Evolutionary conservation across 495 filamentous ascomycete species (phyloP), one percentile per base, ranked within the genome.

Genomic region (Aspergillus bertholletiae): DNA sequence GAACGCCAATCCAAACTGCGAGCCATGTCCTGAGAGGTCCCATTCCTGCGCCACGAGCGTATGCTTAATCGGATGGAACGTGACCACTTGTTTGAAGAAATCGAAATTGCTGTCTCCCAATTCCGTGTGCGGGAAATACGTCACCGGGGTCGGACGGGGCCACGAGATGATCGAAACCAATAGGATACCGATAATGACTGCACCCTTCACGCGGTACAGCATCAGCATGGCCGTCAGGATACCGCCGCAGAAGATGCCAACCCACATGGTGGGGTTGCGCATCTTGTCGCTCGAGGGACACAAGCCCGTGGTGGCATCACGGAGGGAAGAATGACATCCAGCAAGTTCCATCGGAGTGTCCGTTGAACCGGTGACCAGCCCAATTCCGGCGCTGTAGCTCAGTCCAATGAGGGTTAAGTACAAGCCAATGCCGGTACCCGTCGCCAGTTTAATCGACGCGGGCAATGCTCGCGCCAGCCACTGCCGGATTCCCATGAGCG

Each of bases 111-210:
- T 74, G 51, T 88, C 73, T 24, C 89, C 89, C 7, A 84, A 64
- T 0, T 69, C 64, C 0, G 81, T 89, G 56, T 91, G 77, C 0
- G 89, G 88, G 69, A 93, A 93, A 60, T 85, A 88, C 4, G 89
- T 90, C 40, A 93, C 85, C 0, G 79, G 63, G 2, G 88, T 90
- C 5, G 75, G 67, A 17, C 89, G 80, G 0, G 89, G 89, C 89
- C 89, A 93, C 7, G 87, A 90, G 65, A 91, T 90, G 64, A 92
- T 86, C 30, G 86, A 89, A 17, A 93, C 89, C 22, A 93, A 78
- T 22, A 90, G 67, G 51, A 93, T 93, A 23, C 89, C 89, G 24
- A 79, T 76, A 60, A 92, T 90, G 50, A 92, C 85, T 34, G 89
- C 89, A 47, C 88, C 88, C 69, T 91, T 91, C 58, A 93, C 79